phyloP scores from a whole-genome alignment of 202 grass and related monocot genomes.

The Panicum hallii region DNA sequence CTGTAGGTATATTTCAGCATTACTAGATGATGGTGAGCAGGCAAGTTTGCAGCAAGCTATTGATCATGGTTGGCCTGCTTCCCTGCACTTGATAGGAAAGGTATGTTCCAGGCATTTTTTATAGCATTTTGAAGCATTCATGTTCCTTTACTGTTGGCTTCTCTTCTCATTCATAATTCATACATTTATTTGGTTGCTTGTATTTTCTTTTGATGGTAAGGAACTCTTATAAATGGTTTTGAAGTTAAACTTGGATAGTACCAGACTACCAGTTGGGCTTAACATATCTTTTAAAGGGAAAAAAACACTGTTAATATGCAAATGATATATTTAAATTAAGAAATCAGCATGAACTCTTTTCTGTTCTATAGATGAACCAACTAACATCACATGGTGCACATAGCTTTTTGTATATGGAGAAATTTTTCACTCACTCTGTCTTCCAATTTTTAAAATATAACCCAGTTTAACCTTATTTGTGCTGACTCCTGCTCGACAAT shows the following conservation, averaged over 20 bases:
- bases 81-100: conserved; percentile 97
- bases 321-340: not conserved
- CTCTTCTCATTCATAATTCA: conserved; percentile 8
- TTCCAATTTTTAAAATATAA: conserved; percentile 27
- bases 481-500: not conserved
- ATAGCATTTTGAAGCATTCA: conserved; percentile 3
- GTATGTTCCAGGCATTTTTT: conserved; percentile 37
- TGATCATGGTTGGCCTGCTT: conserved; percentile 83
- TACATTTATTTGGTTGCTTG: conserved; percentile 13
- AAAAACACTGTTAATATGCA: conserved; percentile 6
- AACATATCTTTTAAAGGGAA: not conserved
- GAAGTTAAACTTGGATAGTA: not conserved
- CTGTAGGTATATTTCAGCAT: conserved; percentile 89
- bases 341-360: conserved; percentile 6
- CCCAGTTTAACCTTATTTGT: conserved; percentile 5
- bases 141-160: conserved; percentile 19
- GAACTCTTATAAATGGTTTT: not conserved
- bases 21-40: conserved; percentile 74
- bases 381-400: conserved; percentile 14
- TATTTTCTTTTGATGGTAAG: conserved; percentile 11
- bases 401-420: not conserved
- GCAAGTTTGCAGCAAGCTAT: conserved; percentile 77
- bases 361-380: not conserved
- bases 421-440: not conserved
- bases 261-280: not conserved